Conservation (phyloP, 2,329 filamentous ascomycete genomes). For the Trichoderma citrinoviride region DNA sequence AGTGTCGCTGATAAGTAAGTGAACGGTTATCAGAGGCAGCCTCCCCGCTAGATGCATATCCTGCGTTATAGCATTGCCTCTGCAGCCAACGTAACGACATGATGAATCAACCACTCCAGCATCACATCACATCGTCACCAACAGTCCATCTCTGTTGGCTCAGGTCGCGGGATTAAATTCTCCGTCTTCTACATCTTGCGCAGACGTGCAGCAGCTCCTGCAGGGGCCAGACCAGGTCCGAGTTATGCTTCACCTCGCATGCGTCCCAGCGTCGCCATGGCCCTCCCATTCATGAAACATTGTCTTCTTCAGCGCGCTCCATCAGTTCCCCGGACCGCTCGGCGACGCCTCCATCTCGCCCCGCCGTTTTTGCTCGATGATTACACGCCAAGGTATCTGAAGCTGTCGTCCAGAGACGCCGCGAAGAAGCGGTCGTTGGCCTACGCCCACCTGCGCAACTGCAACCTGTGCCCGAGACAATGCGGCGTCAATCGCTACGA, state of each 20-base stretch:
- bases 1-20: too few relatives aligned
- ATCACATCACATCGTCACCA: too few relatives aligned
- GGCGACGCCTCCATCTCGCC: constrained; percentile 49
- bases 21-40: too few relatives aligned
- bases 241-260: too few relatives aligned
- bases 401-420: constrained; percentile 64
- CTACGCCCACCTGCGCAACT: constrained; percentile 72
- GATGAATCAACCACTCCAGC: too few relatives aligned
- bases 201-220: neutral
- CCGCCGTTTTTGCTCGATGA: constrained; percentile 69
- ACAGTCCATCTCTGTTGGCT: neutral
- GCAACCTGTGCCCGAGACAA: constrained; percentile 75
- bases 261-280: constrained; percentile 1
- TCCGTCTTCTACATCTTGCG: neutral
- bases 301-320: constrained; percentile 14
- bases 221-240: neutral
- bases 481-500: constrained; percentile 82
- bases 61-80: too few relatives aligned
- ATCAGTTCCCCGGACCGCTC: neutral
- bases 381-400: constrained; percentile 70
- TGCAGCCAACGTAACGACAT: too few relatives aligned
- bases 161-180: neutral
- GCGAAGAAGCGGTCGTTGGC: constrained; percentile 71
- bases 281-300: constrained; percentile 16
- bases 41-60: too few relatives aligned